A percentile compares a stretch with the other conserved stretches of the same genome.
Conservation (phyloP, 148 eudicot species). For the Euryodendron excelsum region DNA sequence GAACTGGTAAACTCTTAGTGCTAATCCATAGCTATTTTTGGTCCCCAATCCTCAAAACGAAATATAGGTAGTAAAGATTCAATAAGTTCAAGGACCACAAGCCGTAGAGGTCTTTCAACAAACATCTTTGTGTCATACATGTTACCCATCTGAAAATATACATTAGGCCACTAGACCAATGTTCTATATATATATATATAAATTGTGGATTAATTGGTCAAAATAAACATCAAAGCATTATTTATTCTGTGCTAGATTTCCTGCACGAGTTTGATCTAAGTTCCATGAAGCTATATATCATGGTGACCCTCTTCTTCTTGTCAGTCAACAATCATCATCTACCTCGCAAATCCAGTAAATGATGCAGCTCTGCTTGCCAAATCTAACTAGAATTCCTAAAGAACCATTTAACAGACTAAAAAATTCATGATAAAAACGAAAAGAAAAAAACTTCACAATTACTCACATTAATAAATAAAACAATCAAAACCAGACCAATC, state of each 20-base stretch:
- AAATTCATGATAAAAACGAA: not conserved
- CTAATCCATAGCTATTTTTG: not conserved
- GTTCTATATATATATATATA: not conserved
- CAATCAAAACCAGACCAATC: not conserved
- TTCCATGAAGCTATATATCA: not conserved
- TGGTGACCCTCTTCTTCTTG: not conserved
- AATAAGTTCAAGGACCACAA: not conserved
- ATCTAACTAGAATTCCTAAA: not conserved
- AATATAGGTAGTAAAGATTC: not conserved
- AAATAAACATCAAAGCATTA: not conserved
- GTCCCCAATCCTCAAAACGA: not conserved
- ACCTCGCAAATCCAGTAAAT: not conserved
- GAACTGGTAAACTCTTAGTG: not conserved
- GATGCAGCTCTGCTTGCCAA: not conserved
- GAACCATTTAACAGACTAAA: not conserved
- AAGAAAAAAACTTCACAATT: not conserved
- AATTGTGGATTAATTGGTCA: not conserved
- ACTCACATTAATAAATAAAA: not conserved
- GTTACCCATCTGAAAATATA: not conserved
- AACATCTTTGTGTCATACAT: not conserved
- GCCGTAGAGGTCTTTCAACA: constrained; percentile 8
- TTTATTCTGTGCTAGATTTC: not conserved
- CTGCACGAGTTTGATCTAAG: not conserved
- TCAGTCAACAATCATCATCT: not conserved
- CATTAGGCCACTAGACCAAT: not conserved